phyloP scores from a whole-genome alignment of 495 filamentous ascomycete species.

The Neurospora sp. region DNA sequence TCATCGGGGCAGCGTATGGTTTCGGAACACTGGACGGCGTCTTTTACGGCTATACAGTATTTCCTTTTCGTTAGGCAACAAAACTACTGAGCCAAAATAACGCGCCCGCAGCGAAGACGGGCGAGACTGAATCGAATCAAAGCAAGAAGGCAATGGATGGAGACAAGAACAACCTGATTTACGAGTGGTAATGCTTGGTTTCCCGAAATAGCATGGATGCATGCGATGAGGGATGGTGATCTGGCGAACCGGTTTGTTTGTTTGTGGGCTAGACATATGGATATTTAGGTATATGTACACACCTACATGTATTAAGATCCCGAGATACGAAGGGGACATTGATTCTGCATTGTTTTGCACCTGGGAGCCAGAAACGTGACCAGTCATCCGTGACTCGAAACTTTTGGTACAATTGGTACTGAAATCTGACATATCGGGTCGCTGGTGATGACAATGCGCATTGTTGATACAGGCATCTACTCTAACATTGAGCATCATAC shows the following conservation, averaged over 20 bases:
- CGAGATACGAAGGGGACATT: neutral
- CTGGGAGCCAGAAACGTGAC: neutral
- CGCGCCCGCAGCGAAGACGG: neutral
- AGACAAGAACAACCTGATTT: neutral
- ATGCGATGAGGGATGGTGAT: neutral
- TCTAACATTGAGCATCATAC: neutral
- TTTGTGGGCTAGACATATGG: neutral
- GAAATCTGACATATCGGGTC: neutral
- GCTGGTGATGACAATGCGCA: neutral
- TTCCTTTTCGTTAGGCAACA: neutral
- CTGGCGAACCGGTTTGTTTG: neutral
- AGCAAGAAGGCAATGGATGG: neutral
- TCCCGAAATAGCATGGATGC: neutral
- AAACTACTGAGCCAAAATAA: neutral
- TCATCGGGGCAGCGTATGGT: neutral
- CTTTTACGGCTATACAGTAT: neutral
- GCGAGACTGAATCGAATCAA: neutral
- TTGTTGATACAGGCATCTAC: neutral
- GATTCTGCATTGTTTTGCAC: neutral
- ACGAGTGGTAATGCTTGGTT: neutral
- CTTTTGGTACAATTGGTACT: neutral
- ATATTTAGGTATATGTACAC: neutral
- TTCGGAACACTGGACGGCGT: neutral
- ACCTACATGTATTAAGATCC: neutral
- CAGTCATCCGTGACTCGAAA: neutral